Conservation (phyloP, 2,329 filamentous ascomycete species). For the Hypoxylon sp. region DNA sequence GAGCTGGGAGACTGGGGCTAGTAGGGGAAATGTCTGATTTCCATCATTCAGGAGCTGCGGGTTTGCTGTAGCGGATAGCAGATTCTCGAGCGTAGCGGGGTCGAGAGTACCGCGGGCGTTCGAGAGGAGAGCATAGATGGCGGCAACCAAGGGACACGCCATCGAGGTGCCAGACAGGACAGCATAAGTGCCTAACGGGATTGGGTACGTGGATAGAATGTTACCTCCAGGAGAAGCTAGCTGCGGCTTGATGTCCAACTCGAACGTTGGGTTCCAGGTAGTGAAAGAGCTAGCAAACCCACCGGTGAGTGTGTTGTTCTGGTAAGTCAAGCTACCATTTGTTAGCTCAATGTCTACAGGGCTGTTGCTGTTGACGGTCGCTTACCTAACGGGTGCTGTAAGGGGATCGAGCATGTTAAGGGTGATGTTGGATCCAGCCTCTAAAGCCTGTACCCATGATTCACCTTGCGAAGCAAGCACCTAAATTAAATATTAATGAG, state of each 20-base stretch:
- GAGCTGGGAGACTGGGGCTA: slow-evolving; percentile 72
- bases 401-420: slow-evolving; percentile 61
- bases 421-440: slow-evolving; percentile 60
- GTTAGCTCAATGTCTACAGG: slow-evolving; percentile 33
- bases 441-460: slow-evolving; percentile 61
- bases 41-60: slow-evolving; percentile 66
- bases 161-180: slow-evolving; percentile 72
- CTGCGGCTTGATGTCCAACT: slow-evolving; percentile 70
- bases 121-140: slow-evolving; percentile 67
- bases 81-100: slow-evolving; percentile 64
- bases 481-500: slow-evolving; percentile 26
- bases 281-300: slow-evolving; percentile 68
- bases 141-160: slow-evolving; percentile 70
- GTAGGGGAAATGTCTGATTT: slow-evolving; percentile 54
- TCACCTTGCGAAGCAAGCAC: slow-evolving; percentile 60
- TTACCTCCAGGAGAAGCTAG: slow-evolving; percentile 69
- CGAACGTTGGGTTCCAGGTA: slow-evolving; percentile 73
- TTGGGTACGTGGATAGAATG: slow-evolving; percentile 71
- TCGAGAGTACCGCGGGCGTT: slow-evolving; percentile 66
- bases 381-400: slow-evolving; percentile 54
- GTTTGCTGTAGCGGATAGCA: slow-evolving; percentile 65
- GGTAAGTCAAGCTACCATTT: slow-evolving; percentile 54
- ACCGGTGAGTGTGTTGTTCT: slow-evolving; percentile 61
- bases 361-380: background rate
- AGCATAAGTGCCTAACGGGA: slow-evolving; percentile 63